Conservation (phyloP, 768 basidiomycete species). For the Boletus pseudo-olivaceus region DNA sequence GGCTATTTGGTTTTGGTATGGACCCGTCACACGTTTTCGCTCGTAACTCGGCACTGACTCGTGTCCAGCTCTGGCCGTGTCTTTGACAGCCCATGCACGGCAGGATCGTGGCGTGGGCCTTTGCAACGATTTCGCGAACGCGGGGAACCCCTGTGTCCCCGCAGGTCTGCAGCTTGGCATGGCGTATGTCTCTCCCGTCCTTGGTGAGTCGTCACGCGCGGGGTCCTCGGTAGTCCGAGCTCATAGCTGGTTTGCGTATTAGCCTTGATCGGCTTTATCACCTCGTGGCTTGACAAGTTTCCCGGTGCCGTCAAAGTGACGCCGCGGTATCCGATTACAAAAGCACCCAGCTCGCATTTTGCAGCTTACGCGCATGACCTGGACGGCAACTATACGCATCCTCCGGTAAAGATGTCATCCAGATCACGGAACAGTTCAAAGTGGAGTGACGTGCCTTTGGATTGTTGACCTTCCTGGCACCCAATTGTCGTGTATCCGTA, state of each 20-base stretch:
- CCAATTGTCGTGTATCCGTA: background rate
- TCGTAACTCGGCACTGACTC: background rate
- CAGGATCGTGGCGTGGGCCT: slow-evolving; percentile 16
- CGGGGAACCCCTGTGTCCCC: slow-evolving; percentile 17
- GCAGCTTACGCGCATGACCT: slow-evolving; percentile 21
- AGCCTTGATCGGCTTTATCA: slow-evolving; percentile 22
- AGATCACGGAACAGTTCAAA: slow-evolving; percentile 10
- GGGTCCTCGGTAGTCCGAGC: background rate
- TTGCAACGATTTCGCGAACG: slow-evolving; percentile 29
- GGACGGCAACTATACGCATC: slow-evolving; percentile 17
- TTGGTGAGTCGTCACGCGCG: slow-evolving; percentile 21
- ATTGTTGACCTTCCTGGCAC: slow-evolving; percentile 2
- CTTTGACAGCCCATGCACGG: slow-evolving; percentile 29
- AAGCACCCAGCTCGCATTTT: slow-evolving; percentile 30
- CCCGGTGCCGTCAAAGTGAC: slow-evolving; percentile 25
- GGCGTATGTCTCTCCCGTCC: slow-evolving; percentile 27
- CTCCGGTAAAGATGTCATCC: slow-evolving; percentile 6
- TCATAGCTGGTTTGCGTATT: background rate
- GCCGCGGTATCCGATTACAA: slow-evolving; percentile 26
- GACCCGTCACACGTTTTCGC: background rate
- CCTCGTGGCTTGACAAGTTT: slow-evolving; percentile 28
- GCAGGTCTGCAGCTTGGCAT: slow-evolving; percentile 26
- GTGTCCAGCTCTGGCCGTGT: slow-evolving; percentile 14
- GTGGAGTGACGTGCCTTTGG: slow-evolving; percentile 25
- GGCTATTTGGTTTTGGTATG: slow-evolving; percentile 20